Evolutionary conservation across 2,329 filamentous ascomycete genomes (phyloP).

Genomic region (Pseudocercospora macadamiae): DNA sequence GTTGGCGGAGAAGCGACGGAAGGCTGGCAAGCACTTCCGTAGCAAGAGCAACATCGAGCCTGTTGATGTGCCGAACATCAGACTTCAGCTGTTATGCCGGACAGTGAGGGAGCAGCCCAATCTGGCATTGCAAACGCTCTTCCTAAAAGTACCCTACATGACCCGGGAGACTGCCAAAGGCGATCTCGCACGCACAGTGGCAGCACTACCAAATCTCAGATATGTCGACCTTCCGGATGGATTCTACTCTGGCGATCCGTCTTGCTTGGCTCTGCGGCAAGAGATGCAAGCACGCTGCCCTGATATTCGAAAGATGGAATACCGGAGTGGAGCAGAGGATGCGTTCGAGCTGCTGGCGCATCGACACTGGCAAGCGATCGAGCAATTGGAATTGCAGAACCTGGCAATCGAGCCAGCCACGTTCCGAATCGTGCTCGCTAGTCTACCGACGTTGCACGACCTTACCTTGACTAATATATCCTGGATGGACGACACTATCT

Average conservation of each 20-base stretch:
- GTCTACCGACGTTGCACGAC: conserved; percentile 68
- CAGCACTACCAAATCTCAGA: conserved; percentile 79
- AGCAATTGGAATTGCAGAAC: conserved; percentile 71
- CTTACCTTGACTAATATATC: conserved; percentile 72
- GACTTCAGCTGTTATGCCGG: conserved; percentile 77
- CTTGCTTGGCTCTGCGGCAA: conserved; percentile 74
- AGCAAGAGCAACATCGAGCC: conserved; percentile 72
- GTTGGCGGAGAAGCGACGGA: conserved; percentile 77
- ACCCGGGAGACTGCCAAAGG: conserved; percentile 83
- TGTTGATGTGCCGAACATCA: conserved; percentile 75
- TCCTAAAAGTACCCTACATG: conserved; percentile 93
- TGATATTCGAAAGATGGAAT: conserved; percentile 87
- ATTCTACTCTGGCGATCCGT: conserved; percentile 78
- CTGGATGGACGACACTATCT: conserved; percentile 76
- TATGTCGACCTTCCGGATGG: conserved; percentile 92
- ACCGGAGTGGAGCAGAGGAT: conserved; percentile 74
- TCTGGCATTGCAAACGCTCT: conserved; percentile 71
- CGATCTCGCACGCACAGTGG: conserved; percentile 82
- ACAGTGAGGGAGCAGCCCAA: conserved; percentile 77
- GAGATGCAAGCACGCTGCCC: conserved; percentile 84
- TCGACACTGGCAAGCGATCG: conserved; percentile 70
- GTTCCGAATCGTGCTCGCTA: conserved; percentile 71
- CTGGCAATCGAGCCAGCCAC: conserved; percentile 71
- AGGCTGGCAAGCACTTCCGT: conserved; percentile 47
- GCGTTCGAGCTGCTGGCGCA: conserved; percentile 71